phyloP scores from a whole-genome alignment of 257 asterid species.

The Apocynum venetum region DNA sequence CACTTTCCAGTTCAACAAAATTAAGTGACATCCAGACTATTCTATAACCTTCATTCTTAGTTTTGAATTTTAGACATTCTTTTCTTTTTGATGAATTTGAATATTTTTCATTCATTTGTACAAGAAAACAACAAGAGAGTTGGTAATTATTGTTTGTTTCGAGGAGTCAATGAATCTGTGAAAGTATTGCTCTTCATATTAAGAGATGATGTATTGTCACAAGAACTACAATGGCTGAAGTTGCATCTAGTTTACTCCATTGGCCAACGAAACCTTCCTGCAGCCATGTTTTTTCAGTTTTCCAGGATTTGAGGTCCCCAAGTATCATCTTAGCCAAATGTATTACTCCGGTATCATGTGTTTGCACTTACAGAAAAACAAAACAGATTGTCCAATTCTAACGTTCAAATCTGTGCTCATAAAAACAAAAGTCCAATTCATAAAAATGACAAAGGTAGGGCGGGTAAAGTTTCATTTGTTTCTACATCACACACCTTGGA shows the following conservation, averaged over 20 bases:
- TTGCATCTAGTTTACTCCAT: not conserved
- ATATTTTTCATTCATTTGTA: constrained; percentile 7
- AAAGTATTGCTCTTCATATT: not conserved
- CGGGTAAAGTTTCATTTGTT: not conserved
- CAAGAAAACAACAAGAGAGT: not conserved
- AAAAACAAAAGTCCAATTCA: not conserved
- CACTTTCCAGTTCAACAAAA: constrained; percentile 2
- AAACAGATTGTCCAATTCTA: not conserved
- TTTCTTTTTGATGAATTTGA: too few relatives aligned
- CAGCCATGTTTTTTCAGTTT: not conserved
- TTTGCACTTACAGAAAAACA: not conserved
- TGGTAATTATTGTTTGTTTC: not conserved
- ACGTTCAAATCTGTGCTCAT: not conserved
- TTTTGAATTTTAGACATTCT: too few relatives aligned
- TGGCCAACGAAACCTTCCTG: not conserved
- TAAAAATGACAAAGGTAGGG: not conserved
- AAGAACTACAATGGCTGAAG: not conserved
- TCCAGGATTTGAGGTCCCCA: not conserved
- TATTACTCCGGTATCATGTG: not conserved
- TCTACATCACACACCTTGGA: not conserved
- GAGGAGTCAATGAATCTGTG: not conserved
- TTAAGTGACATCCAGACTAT: not conserved
- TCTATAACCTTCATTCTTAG: not conserved
- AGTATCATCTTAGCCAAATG: not conserved
- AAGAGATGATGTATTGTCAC: not conserved